Percentiles rank a stretch among this genome's conserved stretches.
phyloP scores from a whole-genome alignment of 2,329 filamentous ascomycete species.

The Ophiostoma tasmaniense region DNA sequence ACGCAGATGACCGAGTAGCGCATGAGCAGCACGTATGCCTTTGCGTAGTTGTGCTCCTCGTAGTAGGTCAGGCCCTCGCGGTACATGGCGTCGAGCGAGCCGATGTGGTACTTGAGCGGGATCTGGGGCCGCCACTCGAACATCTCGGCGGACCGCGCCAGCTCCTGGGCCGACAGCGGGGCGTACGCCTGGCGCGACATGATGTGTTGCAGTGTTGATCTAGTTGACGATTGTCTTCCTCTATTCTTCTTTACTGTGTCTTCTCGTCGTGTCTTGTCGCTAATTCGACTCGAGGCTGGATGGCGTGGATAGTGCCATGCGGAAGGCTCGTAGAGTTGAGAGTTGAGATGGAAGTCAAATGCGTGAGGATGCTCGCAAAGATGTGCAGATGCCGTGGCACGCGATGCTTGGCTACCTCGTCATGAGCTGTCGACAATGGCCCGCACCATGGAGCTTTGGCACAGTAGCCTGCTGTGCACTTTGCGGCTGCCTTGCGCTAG shows the following conservation, averaged over 20 bases:
- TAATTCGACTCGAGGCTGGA: neutral
- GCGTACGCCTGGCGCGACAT: slow-evolving; percentile 11
- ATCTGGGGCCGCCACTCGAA: slow-evolving; percentile 76
- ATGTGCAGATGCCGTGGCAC: neutral
- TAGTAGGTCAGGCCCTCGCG: slow-evolving; percentile 84
- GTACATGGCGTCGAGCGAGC: slow-evolving; percentile 68
- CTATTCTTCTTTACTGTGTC: neutral
- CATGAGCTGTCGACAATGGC: neutral
- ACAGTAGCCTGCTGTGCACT: neutral
- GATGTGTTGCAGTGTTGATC: neutral
- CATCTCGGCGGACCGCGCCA: slow-evolving; percentile 64
- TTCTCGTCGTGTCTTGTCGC: neutral
- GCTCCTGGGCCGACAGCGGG: slow-evolving; percentile 68
- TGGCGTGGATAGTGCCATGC: neutral
- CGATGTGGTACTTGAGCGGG: slow-evolving; percentile 70
- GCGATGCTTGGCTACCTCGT: slow-evolving; percentile 3
- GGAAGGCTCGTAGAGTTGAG: neutral
- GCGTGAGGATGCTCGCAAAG: neutral
- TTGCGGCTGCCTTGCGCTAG: neutral
- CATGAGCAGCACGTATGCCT: slow-evolving; percentile 86
- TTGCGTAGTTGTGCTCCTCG: slow-evolving; percentile 73
- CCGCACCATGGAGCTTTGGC: no score
- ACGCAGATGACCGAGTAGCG: slow-evolving; percentile 81
- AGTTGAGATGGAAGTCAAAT: neutral
- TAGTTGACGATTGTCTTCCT: neutral